Base-by-base conservation (phyloP, 2,329 filamentous ascomycete species). In the Botryosphaeria dothidea region DNA sequence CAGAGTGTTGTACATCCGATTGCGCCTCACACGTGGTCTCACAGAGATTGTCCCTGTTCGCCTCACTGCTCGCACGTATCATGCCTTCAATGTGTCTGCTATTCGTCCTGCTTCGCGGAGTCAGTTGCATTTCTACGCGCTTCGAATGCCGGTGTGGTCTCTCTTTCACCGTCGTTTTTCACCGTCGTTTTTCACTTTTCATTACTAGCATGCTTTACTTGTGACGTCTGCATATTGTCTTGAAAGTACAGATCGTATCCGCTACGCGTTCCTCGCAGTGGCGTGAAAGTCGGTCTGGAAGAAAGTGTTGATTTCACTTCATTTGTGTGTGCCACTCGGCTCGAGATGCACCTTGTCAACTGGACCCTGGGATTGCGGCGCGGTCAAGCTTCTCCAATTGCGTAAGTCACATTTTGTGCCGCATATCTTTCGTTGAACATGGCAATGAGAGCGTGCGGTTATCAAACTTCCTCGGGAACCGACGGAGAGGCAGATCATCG, bases 301-400 rank as follows among this genome's bases (percentile, higher is more conserved):
- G 23, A 29, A 60, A 60, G 27, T 60, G 56, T 60, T 46, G 56
- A 60, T 60, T 60, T 60, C 41, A 58, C 54, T 60, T 60, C 56
- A 23, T 34, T 23, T 31, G 56, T 60, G 56, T 27, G 43, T 31
- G 23, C 19, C 27, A 21, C 41, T 60, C 56, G 56, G 56, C 19
- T 60, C 56, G 56, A 60, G 56, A 31, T 34, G 41, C 27, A 34
- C 29, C 27, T 31, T 23, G 17, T 34, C n/a, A 25, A 11, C 6
- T 29, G 25, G 13, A 11, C 15, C 36, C 8, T 29, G 54, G 54
- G 21, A 43, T 43, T 38, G 17, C 36, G 36, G 54, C 54, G 36
- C 38, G 3, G 21, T 31, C 23, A 36, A 43, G 36, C 36, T 58
- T 58, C 25, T 13, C 36, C 2, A 23, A 23, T 25, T 27, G 54